Conservation (phyloP, 768 basidiomycete species). For the Mycena vitilis region DNA sequence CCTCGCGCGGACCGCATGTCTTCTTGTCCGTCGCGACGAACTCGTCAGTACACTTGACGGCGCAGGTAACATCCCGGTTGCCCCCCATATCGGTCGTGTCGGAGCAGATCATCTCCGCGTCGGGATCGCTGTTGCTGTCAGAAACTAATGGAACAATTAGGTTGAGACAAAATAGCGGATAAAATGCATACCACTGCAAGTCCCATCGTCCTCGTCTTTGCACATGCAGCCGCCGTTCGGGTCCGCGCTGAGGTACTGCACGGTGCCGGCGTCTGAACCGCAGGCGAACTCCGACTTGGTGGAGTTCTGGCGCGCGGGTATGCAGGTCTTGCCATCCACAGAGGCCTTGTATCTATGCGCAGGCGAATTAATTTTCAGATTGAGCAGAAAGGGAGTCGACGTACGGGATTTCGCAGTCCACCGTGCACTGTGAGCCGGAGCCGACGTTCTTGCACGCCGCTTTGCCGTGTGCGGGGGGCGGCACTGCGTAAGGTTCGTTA, state of each 20-base stretch:
- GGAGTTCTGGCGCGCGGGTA: not conserved
- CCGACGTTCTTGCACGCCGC: not conserved
- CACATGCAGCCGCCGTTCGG: conserved; percentile 3
- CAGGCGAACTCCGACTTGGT: conserved; percentile 2
- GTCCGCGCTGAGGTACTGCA: conserved; percentile 12
- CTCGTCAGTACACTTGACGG: not conserved
- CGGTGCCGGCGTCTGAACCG: not conserved
- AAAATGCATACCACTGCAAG: not conserved
- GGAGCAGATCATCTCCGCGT: conserved; percentile 17
- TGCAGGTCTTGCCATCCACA: not conserved
- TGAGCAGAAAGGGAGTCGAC: no score
- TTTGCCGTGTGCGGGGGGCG: not conserved
- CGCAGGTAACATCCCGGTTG: conserved; percentile 15
- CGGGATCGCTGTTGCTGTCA: not conserved
- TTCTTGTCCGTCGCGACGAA: conserved; percentile 2
- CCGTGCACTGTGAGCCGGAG: not conserved
- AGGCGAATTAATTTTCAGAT: not conserved
- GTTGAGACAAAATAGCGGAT: not conserved
- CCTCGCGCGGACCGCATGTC: conserved; percentile 3
- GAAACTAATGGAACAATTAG: no score
- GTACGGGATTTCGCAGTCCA: not conserved
- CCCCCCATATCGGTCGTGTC: not conserved
- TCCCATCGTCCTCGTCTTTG: not conserved
- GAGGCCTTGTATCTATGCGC: conserved; percentile 5
- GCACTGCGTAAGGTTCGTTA: not conserved